Evolutionary conservation across 2,329 filamentous ascomycete genomes (phyloP), one percentile per base, ranked within the genome.

Genomic region (Clathrospora elynae): DNA sequence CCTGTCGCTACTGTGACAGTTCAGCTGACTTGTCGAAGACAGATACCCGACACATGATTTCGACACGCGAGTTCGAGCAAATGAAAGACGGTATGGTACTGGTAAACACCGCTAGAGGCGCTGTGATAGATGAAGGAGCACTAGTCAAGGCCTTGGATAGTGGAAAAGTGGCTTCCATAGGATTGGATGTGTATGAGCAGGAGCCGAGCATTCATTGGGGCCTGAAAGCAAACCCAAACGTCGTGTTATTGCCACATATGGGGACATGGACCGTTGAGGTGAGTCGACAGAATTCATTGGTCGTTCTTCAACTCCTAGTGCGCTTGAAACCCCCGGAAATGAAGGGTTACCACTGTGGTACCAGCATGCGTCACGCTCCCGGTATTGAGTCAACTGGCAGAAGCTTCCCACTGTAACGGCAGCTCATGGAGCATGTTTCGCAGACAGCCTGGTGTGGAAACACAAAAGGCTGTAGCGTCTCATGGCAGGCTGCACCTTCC

Each of bases 231-330:
- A 91, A 92, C 62, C 81, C 82, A 2, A 80, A 82, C 55, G 87
- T 88, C 14, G 75, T 92, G 58, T 75, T 95, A 18, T 73, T 95
- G 23, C 90, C 90, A 36, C 90, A 95, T 68, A 88, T 95, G 87
- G 89, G 89, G 0, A 95, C 90, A 0, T 90, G 81, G 78, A 92
- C n/a, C n/a, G n/a, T n/a, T n/a, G n/a, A n/a, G n/a, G n/a, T n/a
- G n/a, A n/a, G n/a, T n/a, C n/a, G n/a, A n/a, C n/a, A n/a, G n/a
- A n/a, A n/a, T n/a, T n/a, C n/a, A n/a, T n/a, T n/a, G n/a, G n/a
- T n/a, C n/a, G n/a, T n/a, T n/a, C n/a, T n/a, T n/a, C n/a, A n/a
- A n/a, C n/a, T n/a, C n/a, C n/a, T n/a, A n/a, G n/a, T n/a, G n/a
- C n/a, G n/a, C n/a, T n/a, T n/a, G n/a, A n/a, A n/a, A n/a, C n/a